Evolutionary conservation across 345 rosid genomes (phyloP), one percentile per base, ranked within the genome.

Genomic region (Aurinia saxatilis): DNA sequence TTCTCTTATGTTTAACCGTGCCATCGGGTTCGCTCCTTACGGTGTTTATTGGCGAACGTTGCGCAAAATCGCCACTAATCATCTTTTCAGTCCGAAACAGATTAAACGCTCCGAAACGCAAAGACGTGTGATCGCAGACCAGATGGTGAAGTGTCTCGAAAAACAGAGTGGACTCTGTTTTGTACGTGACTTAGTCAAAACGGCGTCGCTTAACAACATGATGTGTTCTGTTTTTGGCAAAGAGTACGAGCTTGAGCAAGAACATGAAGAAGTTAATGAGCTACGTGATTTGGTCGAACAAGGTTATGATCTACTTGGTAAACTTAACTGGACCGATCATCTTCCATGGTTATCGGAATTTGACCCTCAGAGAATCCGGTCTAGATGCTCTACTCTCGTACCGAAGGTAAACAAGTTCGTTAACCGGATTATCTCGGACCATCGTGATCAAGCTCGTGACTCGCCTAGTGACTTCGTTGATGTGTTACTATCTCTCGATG

Each of bases 41-140:
- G 89, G 91, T n/a, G 75, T 75, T 35, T 84, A 87, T 73, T 87
- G 95, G 95, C 62, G 91, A 72, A 81, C 87, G 12, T 74, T 84
- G 0, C 54, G 91, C 39, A 65, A 68, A 72, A 84, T 87, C 53
- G 89, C 89, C 0, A 65, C 87, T 1, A 67, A 75, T 14, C 91
- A 87, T 67, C 78, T 87, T 37, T 87, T 87, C 57, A 75, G 73
- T 40, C 89, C 89, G 7, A 79, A 75, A 16, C 84, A 84, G 72
- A 75, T 86, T 23, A 80, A 76, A 72, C 74, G 73, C 1, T 52
- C 80, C 0, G 86, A 76, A 77, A 18, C 60, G 7, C 92, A 79
- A 68, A 30, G 96, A 29, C 39, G 10, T 0, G 46, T 23, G 5
- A 80, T 85, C 51, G 88, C 80, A 51, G 59, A 72, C 42, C 78